phyloP scores from a whole-genome alignment of 2,329 filamentous ascomycete genomes.

The Ambrosiella cleistominuta region DNA sequence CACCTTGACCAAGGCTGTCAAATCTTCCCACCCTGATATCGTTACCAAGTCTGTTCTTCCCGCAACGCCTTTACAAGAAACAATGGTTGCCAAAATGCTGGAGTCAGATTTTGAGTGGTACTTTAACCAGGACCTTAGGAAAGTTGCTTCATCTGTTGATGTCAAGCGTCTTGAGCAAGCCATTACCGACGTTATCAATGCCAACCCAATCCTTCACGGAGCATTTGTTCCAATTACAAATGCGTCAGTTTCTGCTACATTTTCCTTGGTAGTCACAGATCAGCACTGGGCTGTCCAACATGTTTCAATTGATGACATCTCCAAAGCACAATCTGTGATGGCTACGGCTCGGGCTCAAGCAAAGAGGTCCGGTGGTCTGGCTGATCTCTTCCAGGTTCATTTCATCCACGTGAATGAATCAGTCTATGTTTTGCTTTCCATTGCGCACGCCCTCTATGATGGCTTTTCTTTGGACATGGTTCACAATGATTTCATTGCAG shows the following conservation, averaged over 20 bases:
- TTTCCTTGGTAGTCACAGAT: slow-evolving; percentile 30
- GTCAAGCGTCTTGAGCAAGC: slow-evolving; percentile 37
- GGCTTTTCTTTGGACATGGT: slow-evolving; percentile 66
- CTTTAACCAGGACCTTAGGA: slow-evolving; percentile 68
- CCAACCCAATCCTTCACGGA: slow-evolving; percentile 58
- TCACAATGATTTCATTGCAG: slow-evolving; percentile 49
- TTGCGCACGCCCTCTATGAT: slow-evolving; percentile 79
- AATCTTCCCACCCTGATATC: slow-evolving; percentile 14
- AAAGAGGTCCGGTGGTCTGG: slow-evolving; percentile 19
- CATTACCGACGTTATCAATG: slow-evolving; percentile 40
- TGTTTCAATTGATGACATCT: neutral
- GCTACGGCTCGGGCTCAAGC: slow-evolving; percentile 24
- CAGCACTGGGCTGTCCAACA: neutral
- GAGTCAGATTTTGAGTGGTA: slow-evolving; percentile 58
- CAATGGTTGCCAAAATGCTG: slow-evolving; percentile 69
- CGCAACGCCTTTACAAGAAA: slow-evolving; percentile 69
- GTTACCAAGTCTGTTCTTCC: slow-evolving; percentile 47
- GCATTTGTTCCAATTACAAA: slow-evolving; percentile 51
- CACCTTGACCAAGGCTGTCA: neutral
- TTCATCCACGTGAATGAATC: slow-evolving; percentile 21
- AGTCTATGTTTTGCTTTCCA: slow-evolving; percentile 43
- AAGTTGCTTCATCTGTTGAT: slow-evolving; percentile 38
- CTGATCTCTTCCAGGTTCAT: slow-evolving; percentile 31
- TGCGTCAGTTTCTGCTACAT: slow-evolving; percentile 32
- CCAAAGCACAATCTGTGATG: slow-evolving; percentile 18